Evolutionary conservation across 306 rosid species (phyloP), one percentile per base, ranked within the genome.

Genomic region (Prunus salicina): DNA sequence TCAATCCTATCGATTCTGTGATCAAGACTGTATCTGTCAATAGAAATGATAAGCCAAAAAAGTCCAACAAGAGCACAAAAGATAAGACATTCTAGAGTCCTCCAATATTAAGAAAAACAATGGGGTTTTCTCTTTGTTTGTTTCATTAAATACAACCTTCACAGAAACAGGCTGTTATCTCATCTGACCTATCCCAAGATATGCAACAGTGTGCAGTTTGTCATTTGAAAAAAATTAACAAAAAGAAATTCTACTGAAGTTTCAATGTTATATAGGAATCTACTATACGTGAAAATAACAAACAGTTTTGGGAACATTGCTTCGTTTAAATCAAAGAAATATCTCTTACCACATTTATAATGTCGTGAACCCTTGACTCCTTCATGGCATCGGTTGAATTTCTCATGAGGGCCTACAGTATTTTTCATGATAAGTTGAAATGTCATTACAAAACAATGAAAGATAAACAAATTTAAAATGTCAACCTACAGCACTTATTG

Each of bases 361-460:
- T 85, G 62, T 92, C 96, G 7, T 73, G 74, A 75, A 92, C 96
- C 83, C 86, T 88, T 12, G 98, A 87, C 81, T 92, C 96, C 87
- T 78, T 90, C 98, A 92, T 95, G 76, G 98, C 94, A 77, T 95
- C 97, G 19, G 98, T 95, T 69, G 91, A 84, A 82, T 88, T 88
- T 84, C 86, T 90, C 91, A 76, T 47, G 79, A 95, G 96, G 70
- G 96, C 97, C 98, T 95, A 93, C 55, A 84, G 51, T 64, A 74
- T 25, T 69, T 62, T 80, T 71, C 65, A 38, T 12, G 45, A 76
- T 61, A 55, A 78, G 81, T 85, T 72, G 53, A 73, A 69, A 62
- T 57, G 75, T 76, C 73, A 80, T 46, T 71, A 62, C 50, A 76
- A 75, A 41, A 76, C 34, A 45, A 38, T 18, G 58, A 53, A 25